Base-by-base conservation (phyloP, 2,329 filamentous ascomycete species). In the Talaromyces amestolkiae region DNA sequence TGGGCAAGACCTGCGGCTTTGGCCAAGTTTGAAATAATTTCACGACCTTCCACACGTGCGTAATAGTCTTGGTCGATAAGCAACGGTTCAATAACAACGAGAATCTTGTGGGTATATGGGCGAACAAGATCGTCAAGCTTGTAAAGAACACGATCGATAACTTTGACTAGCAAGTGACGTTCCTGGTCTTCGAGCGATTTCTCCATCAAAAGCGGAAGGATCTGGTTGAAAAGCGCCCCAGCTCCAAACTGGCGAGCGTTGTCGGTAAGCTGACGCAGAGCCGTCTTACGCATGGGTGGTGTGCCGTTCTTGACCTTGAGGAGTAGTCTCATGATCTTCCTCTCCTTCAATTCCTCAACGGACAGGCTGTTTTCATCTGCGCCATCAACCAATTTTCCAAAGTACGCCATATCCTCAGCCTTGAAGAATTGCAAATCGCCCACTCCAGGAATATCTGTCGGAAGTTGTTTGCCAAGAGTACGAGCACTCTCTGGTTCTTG, bases 31-130 rank as follows among this genome's bases (percentile, higher is more conserved):
- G 94, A 98, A 72, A 99, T 99, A 72, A 99, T 99, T 78, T 99
- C 95, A 71, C 95, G 92, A 78, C 95, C 95, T 79, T 99, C 95
- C 5, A 99, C 95, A 77, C 95, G 90, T 49, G 96, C 95, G 78
- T 99, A 99, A 81, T 99, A 99, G 80, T 99, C 96, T 81, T 99
- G 95, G 75, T 99, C 96, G 74, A 99, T 99, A 70, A 99, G 90
- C 59, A 99, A 84, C n/a, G 95, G 95, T 78, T 99, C 96, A 72
- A 99, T 99, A 75, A 99, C 95, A 62, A 99, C 95, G 65, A 99
- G 81, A 68, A 99, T 99, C 82, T 98, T 98, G 83, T 99, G 96
- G 17, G 97, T 94, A 69, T 94, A 99, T 24, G 95, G 95, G 47
- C 95, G 88, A 63, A 99, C 95, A 69, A 98, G 85, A 73, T 99